Percentiles rank a stretch among this genome's conserved stretches.
phyloP scores from a whole-genome alignment of 768 basidiomycete species.

The Suillus paluster region DNA sequence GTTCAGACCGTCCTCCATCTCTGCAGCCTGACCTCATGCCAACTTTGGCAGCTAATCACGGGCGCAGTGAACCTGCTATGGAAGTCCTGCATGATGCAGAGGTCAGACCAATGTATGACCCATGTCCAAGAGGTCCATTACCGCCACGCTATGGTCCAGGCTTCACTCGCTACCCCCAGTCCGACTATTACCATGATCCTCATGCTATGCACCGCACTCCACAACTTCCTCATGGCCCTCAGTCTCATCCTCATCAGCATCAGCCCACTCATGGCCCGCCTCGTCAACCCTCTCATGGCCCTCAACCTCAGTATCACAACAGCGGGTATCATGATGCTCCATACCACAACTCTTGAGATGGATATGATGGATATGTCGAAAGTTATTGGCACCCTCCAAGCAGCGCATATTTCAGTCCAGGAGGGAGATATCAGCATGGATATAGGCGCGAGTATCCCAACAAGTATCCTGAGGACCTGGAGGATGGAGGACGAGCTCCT shows the following conservation, averaged over 20 bases:
- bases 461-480: neutral
- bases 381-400: neutral
- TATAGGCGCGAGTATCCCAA: neutral
- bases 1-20: neutral
- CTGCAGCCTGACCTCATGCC: neutral
- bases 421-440: neutral
- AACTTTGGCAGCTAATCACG: neutral
- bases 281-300: neutral
- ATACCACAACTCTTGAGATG: neutral
- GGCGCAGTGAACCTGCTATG: neutral
- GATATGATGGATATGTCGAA: neutral
- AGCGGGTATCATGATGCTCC: neutral
- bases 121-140: neutral
- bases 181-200: neutral
- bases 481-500: neutral
- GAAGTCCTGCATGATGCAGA: neutral
- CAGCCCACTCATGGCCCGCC: neutral
- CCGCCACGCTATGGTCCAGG: neutral
- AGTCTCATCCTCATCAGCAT: neutral
- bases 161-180: neutral
- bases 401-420: neutral
- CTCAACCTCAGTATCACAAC: neutral
- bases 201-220: neutral
- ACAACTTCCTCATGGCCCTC: neutral
- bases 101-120: neutral